Evolutionary conservation across 1,284 basidiomycete species (phyloP).

Genomic region (Agroathelia rolfsii): DNA sequence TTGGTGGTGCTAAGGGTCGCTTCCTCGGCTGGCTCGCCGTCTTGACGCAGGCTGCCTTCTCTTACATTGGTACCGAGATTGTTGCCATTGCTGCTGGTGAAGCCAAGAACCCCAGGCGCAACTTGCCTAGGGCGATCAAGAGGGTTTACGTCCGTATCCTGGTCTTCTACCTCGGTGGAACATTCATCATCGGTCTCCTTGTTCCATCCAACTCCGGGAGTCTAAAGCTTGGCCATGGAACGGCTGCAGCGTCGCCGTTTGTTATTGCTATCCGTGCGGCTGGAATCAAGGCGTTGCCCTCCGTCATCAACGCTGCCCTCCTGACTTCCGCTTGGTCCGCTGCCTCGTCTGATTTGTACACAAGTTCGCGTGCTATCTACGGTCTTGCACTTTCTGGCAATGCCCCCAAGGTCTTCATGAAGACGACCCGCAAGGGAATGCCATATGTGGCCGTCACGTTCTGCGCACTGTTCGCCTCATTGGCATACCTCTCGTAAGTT

Average conservation of each 20-base stretch:
- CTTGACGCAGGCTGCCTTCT: slow-evolving; percentile 57
- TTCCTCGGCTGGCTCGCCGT: slow-evolving; percentile 48
- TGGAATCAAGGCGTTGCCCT: slow-evolving; percentile 4
- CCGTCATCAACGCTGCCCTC: slow-evolving; percentile 57
- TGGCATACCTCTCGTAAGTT: slow-evolving; percentile 46
- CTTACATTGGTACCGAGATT: slow-evolving; percentile 69
- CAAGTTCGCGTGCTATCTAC: slow-evolving; percentile 43
- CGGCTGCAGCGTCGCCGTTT: slow-evolving; percentile 57
- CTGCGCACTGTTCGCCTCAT: slow-evolving; percentile 39
- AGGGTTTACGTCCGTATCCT: slow-evolving; percentile 63
- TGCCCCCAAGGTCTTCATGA: slow-evolving; percentile 47
- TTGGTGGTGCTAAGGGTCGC: slow-evolving; percentile 36
- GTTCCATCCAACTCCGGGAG: slow-evolving; percentile 44
- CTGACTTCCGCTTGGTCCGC: slow-evolving; percentile 58
- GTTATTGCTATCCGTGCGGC: slow-evolving; percentile 62
- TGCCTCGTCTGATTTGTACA: slow-evolving; percentile 46
- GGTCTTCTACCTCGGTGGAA: slow-evolving; percentile 49
- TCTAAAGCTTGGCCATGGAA: slow-evolving; percentile 33
- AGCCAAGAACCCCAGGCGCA: slow-evolving; percentile 40
- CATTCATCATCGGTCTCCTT: slow-evolving; percentile 51
- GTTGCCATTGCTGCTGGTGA: slow-evolving; percentile 68
- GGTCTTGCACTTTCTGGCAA: slow-evolving; percentile 49
- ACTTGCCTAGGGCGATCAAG: slow-evolving; percentile 50
- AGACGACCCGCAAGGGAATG: slow-evolving; percentile 43
- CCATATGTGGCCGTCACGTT: slow-evolving; percentile 45